phyloP scores from a whole-genome alignment of 2,329 filamentous ascomycete genomes.

The Aspergillus quadricinctus region DNA sequence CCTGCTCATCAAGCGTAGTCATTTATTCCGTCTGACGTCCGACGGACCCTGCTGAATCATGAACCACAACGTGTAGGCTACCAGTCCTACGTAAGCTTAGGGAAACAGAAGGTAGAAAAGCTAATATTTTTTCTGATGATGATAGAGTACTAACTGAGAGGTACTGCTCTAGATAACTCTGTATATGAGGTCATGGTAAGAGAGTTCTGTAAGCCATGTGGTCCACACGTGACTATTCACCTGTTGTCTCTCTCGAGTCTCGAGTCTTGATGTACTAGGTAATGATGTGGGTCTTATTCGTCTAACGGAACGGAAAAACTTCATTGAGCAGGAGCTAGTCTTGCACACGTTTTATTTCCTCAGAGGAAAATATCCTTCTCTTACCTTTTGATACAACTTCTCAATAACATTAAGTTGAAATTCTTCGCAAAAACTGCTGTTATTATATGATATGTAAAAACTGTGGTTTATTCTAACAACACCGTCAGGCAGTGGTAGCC shows the following conservation, averaged over 20 bases:
- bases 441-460: neutral
- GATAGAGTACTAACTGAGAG: no score
- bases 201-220: no score
- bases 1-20: no score
- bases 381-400: slow-evolving; percentile 6
- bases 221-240: no score
- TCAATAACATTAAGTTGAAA: neutral
- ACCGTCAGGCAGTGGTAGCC: neutral
- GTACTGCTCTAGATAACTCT: no score
- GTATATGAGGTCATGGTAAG: no score
- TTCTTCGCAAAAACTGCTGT: neutral
- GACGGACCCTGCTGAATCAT: no score
- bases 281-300: neutral
- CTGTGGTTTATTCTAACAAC: neutral
- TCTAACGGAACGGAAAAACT: slow-evolving; percentile 16
- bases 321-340: slow-evolving; percentile 3
- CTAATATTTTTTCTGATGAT: no score
- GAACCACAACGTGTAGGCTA: no score
- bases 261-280: neutral
- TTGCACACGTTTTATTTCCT: slow-evolving; percentile 18
- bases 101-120: no score
- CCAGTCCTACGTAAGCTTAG: no score
- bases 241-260: neutral
- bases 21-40: no score
- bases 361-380: slow-evolving; percentile 14